A percentile compares a stretch with the other conserved stretches of the same genome.
phyloP scores from a whole-genome alignment of 495 filamentous ascomycete genomes.

The Neurospora discreta region DNA sequence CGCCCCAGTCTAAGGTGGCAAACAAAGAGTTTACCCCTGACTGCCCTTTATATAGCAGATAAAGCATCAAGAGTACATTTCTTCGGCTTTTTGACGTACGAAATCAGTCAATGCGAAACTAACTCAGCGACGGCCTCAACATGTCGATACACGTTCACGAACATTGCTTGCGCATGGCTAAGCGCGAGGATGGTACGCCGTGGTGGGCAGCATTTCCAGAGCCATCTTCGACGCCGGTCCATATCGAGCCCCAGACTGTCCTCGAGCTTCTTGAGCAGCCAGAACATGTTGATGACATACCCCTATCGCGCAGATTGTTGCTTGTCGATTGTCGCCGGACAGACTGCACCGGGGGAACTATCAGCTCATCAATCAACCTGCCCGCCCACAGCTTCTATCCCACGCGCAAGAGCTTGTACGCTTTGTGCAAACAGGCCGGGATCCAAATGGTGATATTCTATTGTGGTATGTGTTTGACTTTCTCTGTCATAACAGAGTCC shows the following conservation, averaged over 20 bases:
- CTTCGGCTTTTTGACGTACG: neutral
- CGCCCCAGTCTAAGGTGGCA: neutral
- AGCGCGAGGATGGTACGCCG: slow-evolving; percentile 20
- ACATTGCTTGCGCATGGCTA: slow-evolving; percentile 21
- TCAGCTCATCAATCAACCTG: slow-evolving; percentile 29
- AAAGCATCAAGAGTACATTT: neutral
- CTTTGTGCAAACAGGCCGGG: slow-evolving; percentile 30
- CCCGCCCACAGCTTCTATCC: slow-evolving; percentile 39
- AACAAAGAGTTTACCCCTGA: neutral
- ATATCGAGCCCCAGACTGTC: slow-evolving; percentile 9
- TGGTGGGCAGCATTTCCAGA: slow-evolving; percentile 34
- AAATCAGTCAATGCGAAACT: neutral
- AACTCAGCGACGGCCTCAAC: neutral
- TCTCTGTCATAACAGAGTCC: neutral
- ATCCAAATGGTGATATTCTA: slow-evolving; percentile 37
- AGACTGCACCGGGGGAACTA: slow-evolving; percentile 21
- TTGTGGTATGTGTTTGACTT: slow-evolving; percentile 27
- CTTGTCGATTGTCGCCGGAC: slow-evolving; percentile 21
- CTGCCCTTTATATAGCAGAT: neutral
- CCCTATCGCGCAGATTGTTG: slow-evolving; percentile 8
- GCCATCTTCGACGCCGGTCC: slow-evolving; percentile 5
- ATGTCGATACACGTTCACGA: slow-evolving; percentile 14
- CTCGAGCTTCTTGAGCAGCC: slow-evolving; percentile 5
- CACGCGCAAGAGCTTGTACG: slow-evolving; percentile 26
- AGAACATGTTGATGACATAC: neutral